Conservation (phyloP, 306 rosid genomes). For the Medicago ruthenica region DNA sequence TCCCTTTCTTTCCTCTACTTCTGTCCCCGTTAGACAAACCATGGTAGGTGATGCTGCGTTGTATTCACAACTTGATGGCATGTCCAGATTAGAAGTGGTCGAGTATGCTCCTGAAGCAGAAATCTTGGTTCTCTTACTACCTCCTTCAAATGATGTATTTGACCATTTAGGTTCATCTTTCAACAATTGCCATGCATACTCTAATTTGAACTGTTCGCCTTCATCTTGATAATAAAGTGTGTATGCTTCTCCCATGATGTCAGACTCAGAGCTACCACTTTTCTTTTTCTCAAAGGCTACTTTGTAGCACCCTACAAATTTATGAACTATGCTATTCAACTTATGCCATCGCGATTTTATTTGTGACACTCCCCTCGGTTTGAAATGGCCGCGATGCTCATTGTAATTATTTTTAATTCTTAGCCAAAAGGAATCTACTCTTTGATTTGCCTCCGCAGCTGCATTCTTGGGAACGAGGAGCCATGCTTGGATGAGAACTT, state of each 20-base stretch:
- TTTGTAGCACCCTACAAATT: slow-evolving; percentile 10
- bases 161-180: slow-evolving; percentile 34
- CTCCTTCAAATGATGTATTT: slow-evolving; percentile 7
- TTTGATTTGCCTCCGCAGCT: not conserved
- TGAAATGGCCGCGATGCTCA: not conserved
- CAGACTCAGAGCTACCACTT: slow-evolving; percentile 1
- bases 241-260: not conserved
- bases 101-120: slow-evolving; percentile 12
- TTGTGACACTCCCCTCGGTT: slow-evolving; percentile 2
- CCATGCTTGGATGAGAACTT: slow-evolving; percentile 19
- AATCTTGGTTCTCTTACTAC: slow-evolving; percentile 6
- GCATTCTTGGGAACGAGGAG: slow-evolving; percentile 13
- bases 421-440: not conserved
- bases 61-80: slow-evolving; percentile 6
- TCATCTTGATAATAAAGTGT: slow-evolving; percentile 9
- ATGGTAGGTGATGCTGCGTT: not conserved
- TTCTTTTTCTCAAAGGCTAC: not conserved
- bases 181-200: slow-evolving; percentile 24
- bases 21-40: not conserved
- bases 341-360: slow-evolving; percentile 18
- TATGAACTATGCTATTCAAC: slow-evolving; percentile 6
- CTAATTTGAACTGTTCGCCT: slow-evolving; percentile 6
- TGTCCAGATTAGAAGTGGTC: not conserved
- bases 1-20: not conserved
- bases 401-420: slow-evolving; percentile 14